Base-by-base conservation (phyloP, 1,284 basidiomycete species). In the Trichosporon sp. region DNA sequence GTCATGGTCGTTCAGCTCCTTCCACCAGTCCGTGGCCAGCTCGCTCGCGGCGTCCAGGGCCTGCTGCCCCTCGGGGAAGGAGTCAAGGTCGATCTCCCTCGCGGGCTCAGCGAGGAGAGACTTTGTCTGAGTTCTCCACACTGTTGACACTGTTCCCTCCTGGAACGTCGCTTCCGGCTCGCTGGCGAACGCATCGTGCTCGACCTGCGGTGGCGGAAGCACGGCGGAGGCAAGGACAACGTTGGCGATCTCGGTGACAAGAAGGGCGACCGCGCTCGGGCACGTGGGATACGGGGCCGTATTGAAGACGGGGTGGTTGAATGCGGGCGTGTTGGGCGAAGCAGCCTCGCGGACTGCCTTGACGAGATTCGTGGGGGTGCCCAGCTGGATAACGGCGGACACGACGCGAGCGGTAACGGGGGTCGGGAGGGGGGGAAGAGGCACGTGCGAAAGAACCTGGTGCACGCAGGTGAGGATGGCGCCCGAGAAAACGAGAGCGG, bases 1-100 rank as follows among this genome's bases (percentile, higher is more conserved):
- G 5, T 69, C 40, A 10, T 63, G 59, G 8, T 75, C 73, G 14
- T 69, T 77, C 51, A 82, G 72, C 59, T 83, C 79, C n/a, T 68
- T 75, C 80, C 81, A 82, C 81, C 81, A 82, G 21, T 71, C 68
- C 16, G 77, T 66, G 2, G 78, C 78, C 4, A 76, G 72, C 14
- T 70, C 69, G 32, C 68, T 70, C 8, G 77, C 74, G 2, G 73
- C 68, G 7, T 78, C 74, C 31, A 81, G 66, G 1, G 75, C 75
- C 0, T 48, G 69, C 11, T 69, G 65, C 19, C 76, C 74, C 37
- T 74, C 73, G 2, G 66, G 46, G 26, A 70, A 31, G 12, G 48
- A 54, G 38, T 73, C 31, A 56, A 70, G 26, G 64, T 68, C 26
- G 69, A 68, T 43, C 63, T 71, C 26, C 32, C 46, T 32, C n/a